Percentiles rank a stretch among this genome's conserved stretches.
Conservation (phyloP, 208 protist genomes). For the Crithidia mellificae region DNA sequence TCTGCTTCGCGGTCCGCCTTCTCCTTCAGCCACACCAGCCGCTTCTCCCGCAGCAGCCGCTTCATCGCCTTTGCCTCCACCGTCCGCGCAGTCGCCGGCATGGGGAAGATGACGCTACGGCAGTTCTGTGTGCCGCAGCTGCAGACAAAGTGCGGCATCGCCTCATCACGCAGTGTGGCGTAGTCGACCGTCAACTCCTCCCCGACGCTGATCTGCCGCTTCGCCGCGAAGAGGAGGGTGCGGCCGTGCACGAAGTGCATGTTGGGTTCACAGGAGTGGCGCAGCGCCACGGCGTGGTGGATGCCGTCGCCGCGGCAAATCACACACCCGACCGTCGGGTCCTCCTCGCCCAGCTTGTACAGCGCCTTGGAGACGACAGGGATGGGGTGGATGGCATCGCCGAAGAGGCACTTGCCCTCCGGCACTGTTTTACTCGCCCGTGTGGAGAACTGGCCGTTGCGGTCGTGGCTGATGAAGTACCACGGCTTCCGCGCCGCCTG, state of each 20-base stretch:
- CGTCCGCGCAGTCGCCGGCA: constrained; percentile 62
- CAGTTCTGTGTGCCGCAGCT: constrained; percentile 85
- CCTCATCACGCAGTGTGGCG: constrained; percentile 77
- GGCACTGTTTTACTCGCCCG: constrained; percentile 75
- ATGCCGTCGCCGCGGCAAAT: constrained; percentile 71
- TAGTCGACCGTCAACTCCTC: constrained; percentile 91
- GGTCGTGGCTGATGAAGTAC: constrained; percentile 88
- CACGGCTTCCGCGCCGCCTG: constrained; percentile 74
- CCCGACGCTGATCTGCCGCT: constrained; percentile 78
- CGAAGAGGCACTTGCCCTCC: constrained; percentile 71
- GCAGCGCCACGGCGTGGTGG: constrained; percentile 74
- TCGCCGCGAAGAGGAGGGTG: constrained; percentile 76
- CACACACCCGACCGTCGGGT: constrained; percentile 76
- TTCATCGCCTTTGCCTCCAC: constrained; percentile 64
- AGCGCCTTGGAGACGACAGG: constrained; percentile 77
- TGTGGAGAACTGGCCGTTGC: constrained; percentile 73
- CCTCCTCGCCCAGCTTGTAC: constrained; percentile 74
- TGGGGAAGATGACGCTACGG: constrained; percentile 79
- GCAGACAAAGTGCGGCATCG: constrained; percentile 81
- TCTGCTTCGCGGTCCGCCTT: constrained; percentile 78
- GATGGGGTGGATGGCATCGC: constrained; percentile 66
- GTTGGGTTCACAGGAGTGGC: constrained; percentile 92
- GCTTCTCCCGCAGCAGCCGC: constrained; percentile 75
- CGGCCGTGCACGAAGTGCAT: constrained; percentile 82
- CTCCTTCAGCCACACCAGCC: constrained; percentile 70